A percentile compares a stretch with the other conserved stretches of the same genome.
Evolutionary conservation across 2,329 filamentous ascomycete species (phyloP).

Genomic region (Dendrostoma leiphaemia): DNA sequence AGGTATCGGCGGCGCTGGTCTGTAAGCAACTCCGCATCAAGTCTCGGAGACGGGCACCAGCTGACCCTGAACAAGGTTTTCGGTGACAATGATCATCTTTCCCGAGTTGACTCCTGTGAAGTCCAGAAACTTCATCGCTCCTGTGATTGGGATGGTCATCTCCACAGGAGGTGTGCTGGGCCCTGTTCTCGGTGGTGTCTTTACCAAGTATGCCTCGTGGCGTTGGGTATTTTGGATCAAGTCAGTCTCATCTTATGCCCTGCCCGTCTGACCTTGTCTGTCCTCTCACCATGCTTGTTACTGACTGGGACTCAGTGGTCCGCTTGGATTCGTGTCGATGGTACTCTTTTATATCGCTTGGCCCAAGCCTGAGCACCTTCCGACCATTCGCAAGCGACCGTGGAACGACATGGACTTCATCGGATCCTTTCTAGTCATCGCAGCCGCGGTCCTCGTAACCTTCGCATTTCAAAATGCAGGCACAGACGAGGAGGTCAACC

Average conservation of each 20-base stretch:
- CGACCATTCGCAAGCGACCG: constrained; percentile 33
- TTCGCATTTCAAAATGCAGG: constrained; percentile 57
- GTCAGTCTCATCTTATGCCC: constrained; percentile 30
- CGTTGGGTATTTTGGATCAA: constrained; percentile 61
- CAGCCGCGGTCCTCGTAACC: constrained; percentile 52
- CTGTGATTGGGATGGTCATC: constrained; percentile 47
- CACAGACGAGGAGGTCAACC: constrained; percentile 22
- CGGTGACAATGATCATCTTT: constrained; percentile 54
- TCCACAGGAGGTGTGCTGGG: constrained; percentile 49
- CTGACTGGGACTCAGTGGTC: constrained; percentile 39
- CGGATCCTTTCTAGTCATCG: constrained; percentile 52
- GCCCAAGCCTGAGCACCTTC: constrained; percentile 43
- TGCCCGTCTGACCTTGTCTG: not conserved
- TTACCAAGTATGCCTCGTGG: constrained; percentile 50
- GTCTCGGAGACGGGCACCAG: constrained; percentile 33
- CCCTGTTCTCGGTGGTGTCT: constrained; percentile 48
- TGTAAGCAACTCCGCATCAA: constrained; percentile 18
- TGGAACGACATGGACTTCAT: constrained; percentile 53
- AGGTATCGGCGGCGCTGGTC: constrained; percentile 51
- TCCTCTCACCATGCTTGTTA: not conserved
- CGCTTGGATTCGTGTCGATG: constrained; percentile 46
- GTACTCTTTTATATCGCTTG: constrained; percentile 47
- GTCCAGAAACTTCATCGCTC: constrained; percentile 41
- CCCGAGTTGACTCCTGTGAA: constrained; percentile 46
- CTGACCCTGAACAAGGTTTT: constrained; percentile 32